These are phyloP conservation scores for Oenanthe javanica DNA, from an alignment of 140 eudicot species.

Conservation along the genomic window DNA sequence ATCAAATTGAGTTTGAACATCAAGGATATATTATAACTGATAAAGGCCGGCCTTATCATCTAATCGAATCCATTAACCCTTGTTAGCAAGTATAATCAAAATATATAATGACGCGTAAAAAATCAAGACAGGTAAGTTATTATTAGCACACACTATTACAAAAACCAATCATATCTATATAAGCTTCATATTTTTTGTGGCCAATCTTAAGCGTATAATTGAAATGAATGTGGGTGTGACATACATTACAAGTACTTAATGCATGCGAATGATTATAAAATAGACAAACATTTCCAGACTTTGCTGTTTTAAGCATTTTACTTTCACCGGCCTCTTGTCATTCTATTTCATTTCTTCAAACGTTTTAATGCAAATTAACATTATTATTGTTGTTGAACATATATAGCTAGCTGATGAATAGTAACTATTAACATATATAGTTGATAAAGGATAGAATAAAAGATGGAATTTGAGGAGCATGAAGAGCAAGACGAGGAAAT, in stretches of 20 bases:
- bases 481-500: slow-evolving; percentile 59
- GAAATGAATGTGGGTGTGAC: too few relatives aligned
- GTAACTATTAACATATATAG: not conserved
- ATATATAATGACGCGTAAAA: too few relatives aligned
- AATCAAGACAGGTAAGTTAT: too few relatives aligned
- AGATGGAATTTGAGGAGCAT: slow-evolving; percentile 64
- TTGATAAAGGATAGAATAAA: not conserved
- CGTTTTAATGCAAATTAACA: not conserved
- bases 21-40: too few relatives aligned
- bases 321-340: slow-evolving; percentile 9
- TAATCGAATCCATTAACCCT: too few relatives aligned
- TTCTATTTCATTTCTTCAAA: not conserved
- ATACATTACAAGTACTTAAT: not conserved
- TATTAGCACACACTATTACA: too few relatives aligned
- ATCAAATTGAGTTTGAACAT: too few relatives aligned
- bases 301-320: not conserved
- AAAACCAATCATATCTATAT: too few relatives aligned
- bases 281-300: not conserved
- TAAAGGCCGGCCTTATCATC: too few relatives aligned
- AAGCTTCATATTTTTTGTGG: too few relatives aligned
- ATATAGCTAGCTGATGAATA: not conserved
- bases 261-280: slow-evolving; percentile 24
- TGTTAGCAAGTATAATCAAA: too few relatives aligned
- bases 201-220: too few relatives aligned
- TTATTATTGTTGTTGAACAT: slow-evolving; percentile 2